Evolutionary conservation across 345 rosid species (phyloP).

Genomic region (Bretschneidera sinensis): DNA sequence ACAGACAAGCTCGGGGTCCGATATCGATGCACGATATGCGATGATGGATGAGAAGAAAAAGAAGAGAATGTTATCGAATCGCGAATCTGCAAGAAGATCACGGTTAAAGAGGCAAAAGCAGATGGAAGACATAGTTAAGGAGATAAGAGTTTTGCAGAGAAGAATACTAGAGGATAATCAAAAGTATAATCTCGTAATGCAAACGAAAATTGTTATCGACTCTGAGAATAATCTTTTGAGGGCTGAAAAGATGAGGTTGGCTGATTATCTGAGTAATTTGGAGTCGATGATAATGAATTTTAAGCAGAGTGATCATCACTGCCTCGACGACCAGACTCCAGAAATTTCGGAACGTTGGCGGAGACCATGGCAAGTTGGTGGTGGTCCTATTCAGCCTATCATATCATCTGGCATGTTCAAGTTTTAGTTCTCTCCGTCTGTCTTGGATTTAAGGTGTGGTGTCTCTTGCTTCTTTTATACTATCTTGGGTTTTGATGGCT

Average conservation of each 20-base stretch:
- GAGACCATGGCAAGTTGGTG: conserved; percentile 22
- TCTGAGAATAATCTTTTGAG: conserved; percentile 40
- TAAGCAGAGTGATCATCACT: conserved; percentile 10
- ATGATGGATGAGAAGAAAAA: conserved; percentile 49
- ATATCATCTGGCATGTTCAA: conserved; percentile 20
- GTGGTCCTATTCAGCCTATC: conserved; percentile 21
- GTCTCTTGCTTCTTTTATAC: too few relatives aligned
- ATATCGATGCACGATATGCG: conserved; percentile 14
- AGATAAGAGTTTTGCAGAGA: conserved; percentile 45
- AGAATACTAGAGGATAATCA: conserved; percentile 24
- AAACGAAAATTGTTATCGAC: conserved; percentile 17
- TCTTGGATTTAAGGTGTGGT: too few relatives aligned
- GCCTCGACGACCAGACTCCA: conserved; percentile 11
- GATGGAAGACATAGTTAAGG: conserved; percentile 41
- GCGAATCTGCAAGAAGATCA: conserved; percentile 77
- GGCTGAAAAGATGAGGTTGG: conserved; percentile 35
- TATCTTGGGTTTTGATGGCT: too few relatives aligned
- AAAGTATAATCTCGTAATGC: conserved; percentile 17
- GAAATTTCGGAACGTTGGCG: conserved; percentile 10
- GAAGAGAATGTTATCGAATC: conserved; percentile 61
- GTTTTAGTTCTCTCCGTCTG: background rate
- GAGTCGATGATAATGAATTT: conserved; percentile 18
- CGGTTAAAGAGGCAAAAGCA: conserved; percentile 58
- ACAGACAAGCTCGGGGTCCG: conserved; percentile 36
- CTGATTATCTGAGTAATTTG: conserved; percentile 26